Conservation (phyloP, 2,329 filamentous ascomycete genomes). For the Aspergillus carbonarius region DNA sequence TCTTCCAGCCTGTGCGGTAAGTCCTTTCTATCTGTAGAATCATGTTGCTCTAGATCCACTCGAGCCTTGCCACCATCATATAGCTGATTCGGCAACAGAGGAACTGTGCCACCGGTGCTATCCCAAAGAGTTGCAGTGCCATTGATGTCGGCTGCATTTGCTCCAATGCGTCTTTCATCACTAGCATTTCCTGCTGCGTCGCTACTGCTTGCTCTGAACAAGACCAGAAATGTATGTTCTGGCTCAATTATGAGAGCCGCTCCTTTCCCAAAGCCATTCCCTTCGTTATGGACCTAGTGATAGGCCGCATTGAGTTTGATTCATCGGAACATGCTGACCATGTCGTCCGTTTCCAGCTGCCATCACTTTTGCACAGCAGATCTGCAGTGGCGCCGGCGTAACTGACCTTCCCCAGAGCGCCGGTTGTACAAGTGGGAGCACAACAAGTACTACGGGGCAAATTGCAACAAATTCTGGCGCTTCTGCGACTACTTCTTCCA, state of each 20-base stretch:
- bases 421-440: conserved; percentile 23
- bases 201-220: conserved; percentile 39
- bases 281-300: not conserved
- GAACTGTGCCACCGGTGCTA: conserved; percentile 44
- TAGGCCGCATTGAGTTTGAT: not conserved
- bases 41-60: not conserved
- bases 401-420: conserved; percentile 35
- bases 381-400: conserved; percentile 41
- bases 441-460: not conserved
- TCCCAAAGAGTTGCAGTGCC: conserved; percentile 38
- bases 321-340: conserved; percentile 4
- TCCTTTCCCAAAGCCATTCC: not conserved
- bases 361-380: conserved; percentile 35
- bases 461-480: conserved; percentile 3
- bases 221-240: conserved; percentile 43
- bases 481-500: conserved; percentile 12
- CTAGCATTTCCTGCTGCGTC: conserved; percentile 52
- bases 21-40: conserved; percentile 25
- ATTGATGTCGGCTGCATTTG: conserved; percentile 54
- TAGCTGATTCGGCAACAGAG: conserved; percentile 24
- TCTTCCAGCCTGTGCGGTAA: conserved; percentile 58
- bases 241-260: not conserved
- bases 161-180: conserved; percentile 46
- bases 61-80: not conserved
- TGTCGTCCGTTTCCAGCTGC: conserved; percentile 26